Conservation (phyloP, 805 yeast genomes). For the Candida anglica region DNA sequence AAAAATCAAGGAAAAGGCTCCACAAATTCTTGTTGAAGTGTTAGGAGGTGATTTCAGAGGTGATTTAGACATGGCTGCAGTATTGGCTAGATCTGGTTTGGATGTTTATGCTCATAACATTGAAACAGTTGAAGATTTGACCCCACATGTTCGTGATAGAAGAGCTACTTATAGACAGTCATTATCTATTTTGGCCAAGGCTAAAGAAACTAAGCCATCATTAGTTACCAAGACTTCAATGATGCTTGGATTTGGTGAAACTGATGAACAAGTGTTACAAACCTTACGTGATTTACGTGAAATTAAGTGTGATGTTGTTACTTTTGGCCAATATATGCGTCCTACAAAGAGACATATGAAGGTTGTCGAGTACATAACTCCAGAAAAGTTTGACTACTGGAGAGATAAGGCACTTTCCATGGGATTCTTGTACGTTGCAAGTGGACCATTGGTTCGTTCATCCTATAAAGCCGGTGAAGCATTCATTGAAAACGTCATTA, state of each 20-base stretch:
- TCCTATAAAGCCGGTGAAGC: constrained; percentile 98
- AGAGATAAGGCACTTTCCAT: constrained; percentile 76
- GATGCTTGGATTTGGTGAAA: constrained; percentile 96
- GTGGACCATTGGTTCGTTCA: constrained; percentile 95
- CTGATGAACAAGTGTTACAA: constrained; percentile 80
- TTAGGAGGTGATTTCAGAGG: constrained; percentile 96
- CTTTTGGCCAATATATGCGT: constrained; percentile 98
- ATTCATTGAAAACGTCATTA: constrained; percentile 88
- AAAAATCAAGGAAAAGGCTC: constrained; percentile 81
- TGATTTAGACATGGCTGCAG: constrained; percentile 71
- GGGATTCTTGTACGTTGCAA: constrained; percentile 95
- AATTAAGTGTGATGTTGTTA: constrained; percentile 84
- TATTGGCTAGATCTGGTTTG: constrained; percentile 79
- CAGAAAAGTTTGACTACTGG: constrained; percentile 95
- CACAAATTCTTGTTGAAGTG: constrained; percentile 89
- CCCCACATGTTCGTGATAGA: constrained; percentile 94
- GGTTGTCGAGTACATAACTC: constrained; percentile 91
- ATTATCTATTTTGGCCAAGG: constrained; percentile 69
- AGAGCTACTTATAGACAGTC: constrained; percentile 94
- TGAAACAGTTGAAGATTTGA: constrained; percentile 92
- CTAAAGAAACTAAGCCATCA: constrained; percentile 71
- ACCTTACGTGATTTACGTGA: constrained; percentile 74
- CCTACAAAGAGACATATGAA: constrained; percentile 99
- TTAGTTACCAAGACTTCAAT: constrained; percentile 89
- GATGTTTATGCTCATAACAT: constrained; percentile 97